Evolutionary conservation across 116 monocot species (phyloP).

Genomic region (Posidonia oceanica): DNA sequence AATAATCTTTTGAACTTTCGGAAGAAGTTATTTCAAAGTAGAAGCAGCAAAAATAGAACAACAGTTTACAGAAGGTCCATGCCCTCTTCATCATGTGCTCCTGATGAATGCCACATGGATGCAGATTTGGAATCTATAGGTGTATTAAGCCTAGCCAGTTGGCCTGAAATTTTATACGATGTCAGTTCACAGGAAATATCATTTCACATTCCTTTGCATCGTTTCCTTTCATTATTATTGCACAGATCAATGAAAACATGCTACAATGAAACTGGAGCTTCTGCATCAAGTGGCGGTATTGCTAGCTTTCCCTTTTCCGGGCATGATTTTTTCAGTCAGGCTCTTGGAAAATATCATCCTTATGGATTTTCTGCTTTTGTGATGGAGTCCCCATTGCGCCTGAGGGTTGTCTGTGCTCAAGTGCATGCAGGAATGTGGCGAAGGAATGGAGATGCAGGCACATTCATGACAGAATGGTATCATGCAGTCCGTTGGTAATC

Average conservation of each 20-base stretch:
- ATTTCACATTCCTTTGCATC: constrained; percentile 91
- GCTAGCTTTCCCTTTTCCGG: constrained; percentile 5
- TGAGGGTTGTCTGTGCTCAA: constrained; percentile 91
- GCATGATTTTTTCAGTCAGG: constrained; percentile 44
- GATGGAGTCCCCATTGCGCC: constrained; percentile 83
- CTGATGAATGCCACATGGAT: constrained; percentile 22
- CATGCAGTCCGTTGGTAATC: constrained; percentile 49
- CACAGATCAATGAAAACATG: constrained; percentile 47
- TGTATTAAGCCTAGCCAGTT: constrained; percentile 33
- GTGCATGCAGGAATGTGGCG: constrained; percentile 98
- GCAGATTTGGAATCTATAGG: constrained; percentile 9
- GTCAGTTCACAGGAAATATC: constrained; percentile 87
- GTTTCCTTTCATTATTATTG: constrained; percentile 63
- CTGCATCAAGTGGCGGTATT: neutral
- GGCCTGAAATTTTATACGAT: constrained; percentile 65
- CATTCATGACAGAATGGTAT: constrained; percentile 56
- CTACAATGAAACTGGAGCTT: constrained; percentile 23
- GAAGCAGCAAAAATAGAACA: constrained; percentile 6
- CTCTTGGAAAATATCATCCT: constrained; percentile 48
- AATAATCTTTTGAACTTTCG: constrained; percentile 18
- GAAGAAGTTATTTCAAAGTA: constrained; percentile 25
- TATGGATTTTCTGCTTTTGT: constrained; percentile 65
- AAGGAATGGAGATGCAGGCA: constrained; percentile 77
- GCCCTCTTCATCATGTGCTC: neutral
- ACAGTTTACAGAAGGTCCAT: constrained; percentile 11